These are phyloP conservation scores for Plasmodium knowlesi DNA, from an alignment of 169 alveolate species.

Conservation along the genomic window DNA sequence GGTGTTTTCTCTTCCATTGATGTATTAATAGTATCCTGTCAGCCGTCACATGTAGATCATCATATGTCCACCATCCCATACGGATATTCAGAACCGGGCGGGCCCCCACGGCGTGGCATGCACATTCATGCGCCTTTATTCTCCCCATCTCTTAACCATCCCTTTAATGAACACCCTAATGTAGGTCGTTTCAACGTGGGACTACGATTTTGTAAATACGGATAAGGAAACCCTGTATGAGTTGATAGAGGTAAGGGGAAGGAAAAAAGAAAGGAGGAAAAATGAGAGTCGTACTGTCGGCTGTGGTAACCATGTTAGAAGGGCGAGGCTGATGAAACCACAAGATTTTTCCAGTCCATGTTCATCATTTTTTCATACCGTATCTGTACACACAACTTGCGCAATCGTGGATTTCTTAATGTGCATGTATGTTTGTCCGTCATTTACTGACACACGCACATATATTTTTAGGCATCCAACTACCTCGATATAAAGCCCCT, in stretches of 20 bases:
- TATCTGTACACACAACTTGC: not conserved
- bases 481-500: slow-evolving; percentile 94
- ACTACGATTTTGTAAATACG: slow-evolving; percentile 92
- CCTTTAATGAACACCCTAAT: not conserved
- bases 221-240: slow-evolving; percentile 94
- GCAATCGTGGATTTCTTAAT: not conserved
- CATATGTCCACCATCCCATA: not conserved
- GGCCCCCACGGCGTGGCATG: not conserved
- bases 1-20: not conserved
- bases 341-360: not conserved
- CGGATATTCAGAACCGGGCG: not conserved
- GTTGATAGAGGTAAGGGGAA: slow-evolving; percentile 85
- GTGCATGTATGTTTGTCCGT: not conserved
- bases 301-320: not conserved
- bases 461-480: slow-evolving; percentile 91
- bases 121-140: not conserved
- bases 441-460: not conserved
- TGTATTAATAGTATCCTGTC: not conserved
- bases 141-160: not conserved
- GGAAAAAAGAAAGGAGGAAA: no score
- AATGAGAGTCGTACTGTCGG: not conserved
- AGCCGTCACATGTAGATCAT: not conserved
- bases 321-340: not conserved
- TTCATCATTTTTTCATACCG: not conserved
- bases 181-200: slow-evolving; percentile 93